Base-by-base conservation (phyloP, 495 filamentous ascomycete species). In the Talaromyces liani region DNA sequence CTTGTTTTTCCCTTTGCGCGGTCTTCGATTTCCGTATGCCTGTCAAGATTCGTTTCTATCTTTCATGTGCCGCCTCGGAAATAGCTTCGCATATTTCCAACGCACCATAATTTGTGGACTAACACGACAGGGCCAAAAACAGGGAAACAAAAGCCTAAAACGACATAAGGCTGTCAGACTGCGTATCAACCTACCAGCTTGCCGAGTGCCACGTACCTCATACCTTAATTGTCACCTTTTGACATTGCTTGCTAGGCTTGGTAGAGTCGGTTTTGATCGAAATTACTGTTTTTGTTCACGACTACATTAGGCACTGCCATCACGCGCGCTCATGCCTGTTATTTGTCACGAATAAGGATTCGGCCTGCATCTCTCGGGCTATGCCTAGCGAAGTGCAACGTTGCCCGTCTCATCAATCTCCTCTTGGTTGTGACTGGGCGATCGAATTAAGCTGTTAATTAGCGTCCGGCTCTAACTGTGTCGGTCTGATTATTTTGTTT, bases 381-480 rank as follows among this genome's bases (percentile, higher is more conserved):
- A n/a, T 18, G 16, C 10, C 20, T 29, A 14, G 53, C 53, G 16
- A n/a, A 56, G 22, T 56, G 53, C 27, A 29, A 29, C 53, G 22
- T 29, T 29, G 27, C 8, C n/a, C 24, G 9, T 14, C 53, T 29
- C 53, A 27, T 25, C 22, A 22, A 22, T 54, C 49, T 24, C 53
- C 14, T 27, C 24, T 29, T 14, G 53, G 8, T 29, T 22, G 16
- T 56, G 22, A 56, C 53, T 56, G 53, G 53, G 5, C 53, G 22
- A 56, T 56, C 24, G 3, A 56, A 12, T 56, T 56, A 56, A 29
- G 53, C 53, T 56, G 53, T 56, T 3, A 29, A 14, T 56, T 56
- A 56, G 53, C 27, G 24, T 56, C 53, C 53, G 53, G 6, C 27
- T 56, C 53, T 56, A 56, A 56, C 6, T 55, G 51, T 55, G 51